Evolutionary conservation across 1,139 yeast species (phyloP), one percentile per base, ranked within the genome.

Genomic region (Yamadazyma pseudoaaseri): DNA sequence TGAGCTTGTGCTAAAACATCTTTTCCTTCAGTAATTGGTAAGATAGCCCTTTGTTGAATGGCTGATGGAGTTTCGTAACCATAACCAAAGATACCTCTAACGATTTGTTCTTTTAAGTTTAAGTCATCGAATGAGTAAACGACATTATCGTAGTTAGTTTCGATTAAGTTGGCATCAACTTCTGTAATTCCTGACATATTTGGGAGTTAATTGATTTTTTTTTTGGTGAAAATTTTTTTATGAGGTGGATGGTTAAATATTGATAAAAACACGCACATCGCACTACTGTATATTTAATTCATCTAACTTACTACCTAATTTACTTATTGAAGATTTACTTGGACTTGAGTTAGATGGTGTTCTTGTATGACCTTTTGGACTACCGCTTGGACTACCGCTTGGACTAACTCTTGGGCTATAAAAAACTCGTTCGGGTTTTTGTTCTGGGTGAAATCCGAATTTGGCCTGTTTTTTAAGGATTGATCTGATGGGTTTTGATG

Each of bases 1-100:
- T 92, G 98, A 52, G 97, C 97, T 73, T 92, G 98, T 51, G 97
- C 98, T 58, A 92, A 80, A 40, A 90, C 96, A 68, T 92, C 98
- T 70, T 92, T 81, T 51, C 96, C 96, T 67, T 86, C 94, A 60
- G 92, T 83, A 66, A 92, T 89, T 63, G 96, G 98, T 62, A 86
- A 75, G 56, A 92, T 92, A 48, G 98, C 98, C 72, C 98, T 86
- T 68, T 87, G 95, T 75, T 92, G 98, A 72, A 92, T 92, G 48
- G 97, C 95, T 48, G 96, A 86, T 56, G 98, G 98, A 47, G 79
- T 76, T 75, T 92, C 97, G 75, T 87, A 92, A 77, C 98, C 98
- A 76, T 86, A 86, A 70, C 95, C 96, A 69, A 81, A 92, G 60
- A 92, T 86, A 69, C 87, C 92, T 79, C 92, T 81, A 55, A 82